Percentiles rank a stretch among this genome's conserved stretches.
Evolutionary conservation across 805 yeast species (phyloP).

Genomic region (Cyberlindnera japonica): DNA sequence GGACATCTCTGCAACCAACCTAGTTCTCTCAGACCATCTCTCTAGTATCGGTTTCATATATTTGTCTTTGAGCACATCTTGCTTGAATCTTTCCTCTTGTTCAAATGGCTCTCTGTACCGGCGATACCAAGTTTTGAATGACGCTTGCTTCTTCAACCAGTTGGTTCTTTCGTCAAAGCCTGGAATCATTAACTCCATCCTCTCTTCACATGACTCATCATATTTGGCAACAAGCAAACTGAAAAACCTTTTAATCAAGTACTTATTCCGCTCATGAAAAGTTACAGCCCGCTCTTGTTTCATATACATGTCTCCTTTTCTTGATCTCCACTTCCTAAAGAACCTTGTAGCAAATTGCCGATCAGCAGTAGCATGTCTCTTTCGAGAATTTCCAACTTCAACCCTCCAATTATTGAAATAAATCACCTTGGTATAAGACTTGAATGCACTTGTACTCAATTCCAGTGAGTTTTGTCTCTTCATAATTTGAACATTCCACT

Average conservation of each 20-base stretch:
- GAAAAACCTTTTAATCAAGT: not conserved
- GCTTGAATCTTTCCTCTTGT: not conserved
- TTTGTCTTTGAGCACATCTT: slow-evolving; percentile 1
- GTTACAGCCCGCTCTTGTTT: slow-evolving; percentile 3
- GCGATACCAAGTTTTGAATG: slow-evolving; percentile 18
- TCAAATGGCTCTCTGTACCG: too few relatives aligned
- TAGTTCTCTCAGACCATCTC: slow-evolving; percentile 18
- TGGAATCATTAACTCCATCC: slow-evolving; percentile 1
- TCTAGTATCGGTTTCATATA: slow-evolving; percentile 9
- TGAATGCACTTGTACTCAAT: slow-evolving; percentile 13
- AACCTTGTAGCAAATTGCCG: slow-evolving; percentile 3
- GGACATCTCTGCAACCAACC: slow-evolving; percentile 13
- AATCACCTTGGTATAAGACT: slow-evolving; percentile 18
- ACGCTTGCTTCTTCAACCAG: not conserved
- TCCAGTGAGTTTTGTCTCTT: slow-evolving; percentile 11
- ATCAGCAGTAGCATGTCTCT: slow-evolving; percentile 6
- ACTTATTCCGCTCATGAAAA: too few relatives aligned
- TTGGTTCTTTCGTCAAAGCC: not conserved
- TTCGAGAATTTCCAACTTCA: not conserved
- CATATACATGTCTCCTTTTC: not conserved
- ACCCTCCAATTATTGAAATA: slow-evolving; percentile 22
- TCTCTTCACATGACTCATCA: slow-evolving; percentile 7
- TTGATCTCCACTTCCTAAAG: slow-evolving; percentile 9
- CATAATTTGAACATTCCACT: slow-evolving; percentile 9
- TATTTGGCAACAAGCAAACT: slow-evolving; percentile 9